A percentile compares a stretch with the other conserved stretches of the same genome.
These are phyloP conservation scores for Salix arbutifolia DNA, from an alignment of 345 rosid species.

Conservation along the genomic window DNA sequence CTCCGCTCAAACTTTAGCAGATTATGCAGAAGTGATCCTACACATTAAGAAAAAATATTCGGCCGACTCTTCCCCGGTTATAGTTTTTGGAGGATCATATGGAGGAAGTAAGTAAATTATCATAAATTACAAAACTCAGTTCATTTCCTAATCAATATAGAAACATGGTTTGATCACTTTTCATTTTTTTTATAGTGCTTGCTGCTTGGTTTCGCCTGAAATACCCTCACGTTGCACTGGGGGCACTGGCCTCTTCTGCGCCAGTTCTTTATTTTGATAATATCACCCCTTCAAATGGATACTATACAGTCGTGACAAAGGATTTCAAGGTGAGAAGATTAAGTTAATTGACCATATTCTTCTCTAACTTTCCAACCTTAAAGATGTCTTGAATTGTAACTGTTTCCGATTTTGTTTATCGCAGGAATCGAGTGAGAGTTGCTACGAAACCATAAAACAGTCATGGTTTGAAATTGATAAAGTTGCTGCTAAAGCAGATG, in stretches of 20 bases:
- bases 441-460: slow-evolving; percentile 22
- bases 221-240: slow-evolving; percentile 37
- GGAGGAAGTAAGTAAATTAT: slow-evolving; percentile 5
- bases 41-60: neutral
- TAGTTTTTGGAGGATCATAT: slow-evolving; percentile 15
- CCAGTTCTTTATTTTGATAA: slow-evolving; percentile 33
- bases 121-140: neutral
- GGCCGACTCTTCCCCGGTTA: neutral
- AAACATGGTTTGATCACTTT: neutral
- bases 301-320: slow-evolving; percentile 14
- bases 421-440: slow-evolving; percentile 34
- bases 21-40: slow-evolving; percentile 10
- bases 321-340: slow-evolving; percentile 21
- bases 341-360: neutral
- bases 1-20: slow-evolving; percentile 14
- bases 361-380: neutral
- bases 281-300: slow-evolving; percentile 21
- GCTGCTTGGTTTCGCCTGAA: slow-evolving; percentile 20
- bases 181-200: neutral
- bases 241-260: slow-evolving; percentile 43
- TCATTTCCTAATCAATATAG: no score
- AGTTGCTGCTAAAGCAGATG: slow-evolving; percentile 18
- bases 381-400: neutral
- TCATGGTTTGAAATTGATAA: slow-evolving; percentile 33
- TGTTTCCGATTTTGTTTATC: neutral